Evolutionary conservation across 768 basidiomycete species (phyloP).

Genomic region (Hericium erinaceus): DNA sequence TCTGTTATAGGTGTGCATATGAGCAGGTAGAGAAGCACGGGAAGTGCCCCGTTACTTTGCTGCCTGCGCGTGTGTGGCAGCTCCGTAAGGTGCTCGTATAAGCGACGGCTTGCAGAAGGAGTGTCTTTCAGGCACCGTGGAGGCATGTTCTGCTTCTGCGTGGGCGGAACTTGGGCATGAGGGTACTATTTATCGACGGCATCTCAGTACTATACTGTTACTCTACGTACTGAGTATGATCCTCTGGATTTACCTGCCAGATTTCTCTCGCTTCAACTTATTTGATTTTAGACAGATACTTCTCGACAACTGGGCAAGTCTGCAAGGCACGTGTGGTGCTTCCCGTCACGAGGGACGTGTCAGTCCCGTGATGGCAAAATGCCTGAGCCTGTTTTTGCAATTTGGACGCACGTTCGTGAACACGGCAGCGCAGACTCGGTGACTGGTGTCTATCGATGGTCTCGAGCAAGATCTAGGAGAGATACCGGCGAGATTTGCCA

Average conservation of each 20-base stretch:
- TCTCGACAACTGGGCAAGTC: too few species aligned
- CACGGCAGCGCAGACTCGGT: background rate
- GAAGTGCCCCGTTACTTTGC: conserved; percentile 80
- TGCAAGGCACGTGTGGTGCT: background rate
- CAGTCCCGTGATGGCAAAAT: background rate
- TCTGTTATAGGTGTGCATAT: conserved; percentile 88
- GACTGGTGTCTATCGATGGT: background rate
- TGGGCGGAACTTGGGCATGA: too few species aligned
- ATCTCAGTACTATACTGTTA: too few species aligned
- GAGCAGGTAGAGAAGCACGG: conserved; percentile 70
- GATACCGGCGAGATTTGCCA: background rate
- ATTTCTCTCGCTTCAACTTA: too few species aligned
- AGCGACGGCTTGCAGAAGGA: background rate
- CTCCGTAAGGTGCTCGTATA: conserved; percentile 79
- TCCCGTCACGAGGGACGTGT: background rate
- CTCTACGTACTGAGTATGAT: too few species aligned
- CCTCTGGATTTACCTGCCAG: too few species aligned
- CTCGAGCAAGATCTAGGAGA: background rate
- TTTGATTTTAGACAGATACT: too few species aligned
- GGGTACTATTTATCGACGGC: too few species aligned
- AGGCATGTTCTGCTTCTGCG: too few species aligned
- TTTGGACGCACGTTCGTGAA: conserved; percentile 40
- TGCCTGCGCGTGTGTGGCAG: conserved; percentile 70
- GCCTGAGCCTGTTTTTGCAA: background rate
- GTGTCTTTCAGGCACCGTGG: too few species aligned